These are phyloP conservation scores for Alternaria dauci DNA, from an alignment of 2,329 filamentous ascomycete species.

Conservation along the genomic window DNA sequence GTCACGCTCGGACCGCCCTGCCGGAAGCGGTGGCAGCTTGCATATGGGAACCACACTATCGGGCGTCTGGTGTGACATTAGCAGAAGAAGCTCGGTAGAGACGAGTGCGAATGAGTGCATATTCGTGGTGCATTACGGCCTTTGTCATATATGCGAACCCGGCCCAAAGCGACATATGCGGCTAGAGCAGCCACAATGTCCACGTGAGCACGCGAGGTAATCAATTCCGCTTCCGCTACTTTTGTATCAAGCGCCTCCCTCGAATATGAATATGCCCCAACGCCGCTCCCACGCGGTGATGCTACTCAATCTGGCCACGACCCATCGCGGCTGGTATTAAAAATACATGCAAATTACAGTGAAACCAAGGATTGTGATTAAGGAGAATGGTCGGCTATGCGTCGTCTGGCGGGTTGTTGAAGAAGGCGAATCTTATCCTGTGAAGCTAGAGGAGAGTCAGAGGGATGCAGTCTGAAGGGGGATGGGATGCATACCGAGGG, in stretches of 20 bases:
- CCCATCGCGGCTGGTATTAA: slow-evolving; percentile 37
- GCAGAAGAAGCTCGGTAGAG: neutral
- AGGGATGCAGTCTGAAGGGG: neutral
- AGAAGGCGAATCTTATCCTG: slow-evolving; percentile 51
- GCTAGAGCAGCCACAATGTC: slow-evolving; percentile 15
- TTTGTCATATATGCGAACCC: neutral
- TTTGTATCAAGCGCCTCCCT: slow-evolving; percentile 26
- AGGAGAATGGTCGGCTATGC: slow-evolving; percentile 29
- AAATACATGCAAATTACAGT: slow-evolving; percentile 49
- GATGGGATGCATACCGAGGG: slow-evolving; percentile 76
- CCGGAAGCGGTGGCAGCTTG: slow-evolving; percentile 1
- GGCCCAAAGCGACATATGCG: slow-evolving; percentile 8
- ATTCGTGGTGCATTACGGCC: neutral
- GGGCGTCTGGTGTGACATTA: neutral
- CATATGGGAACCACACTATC: neutral
- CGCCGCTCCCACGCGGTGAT: slow-evolving; percentile 39
- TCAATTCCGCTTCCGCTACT: slow-evolving; percentile 18
- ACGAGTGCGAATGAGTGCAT: neutral
- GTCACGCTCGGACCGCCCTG: slow-evolving; percentile 1
- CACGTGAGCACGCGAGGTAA: slow-evolving; percentile 19
- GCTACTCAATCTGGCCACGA: slow-evolving; percentile 39
- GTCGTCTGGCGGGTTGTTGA: slow-evolving; percentile 51
- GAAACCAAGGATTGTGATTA: slow-evolving; percentile 33
- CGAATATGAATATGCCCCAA: slow-evolving; percentile 27
- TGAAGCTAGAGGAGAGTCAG: slow-evolving; percentile 42